Base-by-base conservation (phyloP, 139 green algal species). In the Chloropicon primus region DNA sequence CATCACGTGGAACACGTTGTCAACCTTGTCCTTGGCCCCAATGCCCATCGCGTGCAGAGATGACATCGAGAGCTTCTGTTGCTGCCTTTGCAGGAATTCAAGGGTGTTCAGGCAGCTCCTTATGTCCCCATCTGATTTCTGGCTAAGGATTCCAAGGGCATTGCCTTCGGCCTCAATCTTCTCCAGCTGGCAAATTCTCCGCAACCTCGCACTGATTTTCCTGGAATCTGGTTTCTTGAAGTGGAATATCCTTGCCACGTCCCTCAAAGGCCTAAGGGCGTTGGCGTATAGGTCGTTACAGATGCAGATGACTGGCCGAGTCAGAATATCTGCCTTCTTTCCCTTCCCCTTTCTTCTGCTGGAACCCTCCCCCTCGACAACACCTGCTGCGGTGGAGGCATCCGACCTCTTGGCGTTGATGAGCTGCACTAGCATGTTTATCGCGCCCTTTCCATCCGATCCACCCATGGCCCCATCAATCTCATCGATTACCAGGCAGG, bases 281-380 rank as follows among this genome's bases (percentile, higher is more conserved):
- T 94, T 90, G 1, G 90, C 90, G 76, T 96, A 97, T 73, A 96
- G 83, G 82, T 99, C 95, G 82, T 99, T 99, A 87, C 90, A 96
- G 73, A 98, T 96, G 82, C 86, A 93, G 76, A 99, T 97, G 80
- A 99, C 88, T 72, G 96, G 93, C 0, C 92, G 85, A 25, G 62
- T 54, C 73, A 97, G 85, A 1, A 71, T 28, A n/a, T 25, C 28
- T 25, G 71, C 29, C n/a, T 78, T 74, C 72, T 17, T 5, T 5
- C 41, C 41, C 10, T 17, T 17, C 41, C 17, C 79, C 26, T 71
- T 80, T 28, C 71, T 53, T 41, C 23, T 77, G 22, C 0, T 28
- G 17, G 41, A 17, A 17, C 41, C 41, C 41, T 62, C 41, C 41
- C 10, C 41, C 41, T 17, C 41, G 41, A 5, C 41, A 17, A 5